Evolutionary conservation across 169 alveolate species (phyloP), one percentile per base, ranked within the genome.

Genomic region (Cryptosporidium muris): DNA sequence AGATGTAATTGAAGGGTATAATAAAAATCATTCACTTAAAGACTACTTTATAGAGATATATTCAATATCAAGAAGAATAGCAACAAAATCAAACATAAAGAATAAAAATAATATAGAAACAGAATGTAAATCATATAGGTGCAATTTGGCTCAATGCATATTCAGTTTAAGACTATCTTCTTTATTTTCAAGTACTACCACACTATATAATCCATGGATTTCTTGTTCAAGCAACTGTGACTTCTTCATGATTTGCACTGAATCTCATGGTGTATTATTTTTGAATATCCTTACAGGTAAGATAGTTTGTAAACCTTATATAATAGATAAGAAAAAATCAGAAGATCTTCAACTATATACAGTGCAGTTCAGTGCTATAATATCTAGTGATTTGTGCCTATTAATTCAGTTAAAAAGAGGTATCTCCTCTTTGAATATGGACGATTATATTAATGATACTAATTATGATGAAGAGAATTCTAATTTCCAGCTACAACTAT

Each of bases 211-310:
- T 25, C 25, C 25, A 25, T 25, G 25, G 25, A 25, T 25, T 25
- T 25, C 25, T 25, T 25, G 25, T 34, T 16, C 40, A 60, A 37
- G 58, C 36, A 58, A 58, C 4, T 43, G 49, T 60, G 67, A 74
- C 45, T 40, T 40, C 9, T 47, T 47, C 25, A 45, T 74, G 9
- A 45, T 54, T 8, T 34, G 47, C n/a, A 14, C 14, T 8, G 34
- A 36, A 43, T 52, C 54, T 25, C 63, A 74, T 38, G 85, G 85
- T n/a, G 60, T 74, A 36, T 12, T 58, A 14, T 34, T 58, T 36
- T 25, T 74, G 11, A 63, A 74, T 36, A 58, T 52, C 11, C 45
- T 74, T 56, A 54, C 85, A 2, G 85, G 85, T 1, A 74, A 74
- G 47, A 11, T 74, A n/a, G n/a, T 16, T 52, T 74, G 40, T 60